Evolutionary conservation across 371 early-diverging fungal species (phyloP).

Genomic region (Zancudomyces culisetae): DNA sequence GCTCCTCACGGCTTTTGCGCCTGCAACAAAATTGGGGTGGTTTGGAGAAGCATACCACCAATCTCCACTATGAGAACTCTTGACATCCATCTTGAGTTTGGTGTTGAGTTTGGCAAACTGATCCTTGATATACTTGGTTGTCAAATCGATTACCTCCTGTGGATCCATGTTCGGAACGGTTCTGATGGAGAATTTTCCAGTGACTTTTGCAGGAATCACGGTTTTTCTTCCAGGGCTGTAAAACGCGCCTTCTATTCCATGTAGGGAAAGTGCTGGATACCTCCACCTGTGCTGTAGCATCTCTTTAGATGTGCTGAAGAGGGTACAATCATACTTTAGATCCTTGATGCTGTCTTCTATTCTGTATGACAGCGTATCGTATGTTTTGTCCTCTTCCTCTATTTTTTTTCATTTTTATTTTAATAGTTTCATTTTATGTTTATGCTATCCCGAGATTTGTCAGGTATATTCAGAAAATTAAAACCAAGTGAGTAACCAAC

Average conservation of each 20-base stretch:
- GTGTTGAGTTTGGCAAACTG: conserved; percentile 75
- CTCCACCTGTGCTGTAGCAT: conserved; percentile 72
- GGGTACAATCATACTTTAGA: conserved; percentile 54
- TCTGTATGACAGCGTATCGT: conserved; percentile 61
- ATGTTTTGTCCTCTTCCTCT: conserved; percentile 58
- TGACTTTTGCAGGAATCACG: conserved; percentile 87
- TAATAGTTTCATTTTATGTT: no score
- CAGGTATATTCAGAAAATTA: background rate
- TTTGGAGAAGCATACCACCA: conserved; percentile 82
- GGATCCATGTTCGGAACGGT: conserved; percentile 82
- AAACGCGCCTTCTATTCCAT: conserved; percentile 94
- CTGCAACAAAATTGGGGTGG: conserved; percentile 85
- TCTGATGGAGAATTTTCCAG: conserved; percentile 93
- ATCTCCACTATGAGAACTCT: conserved; percentile 69
- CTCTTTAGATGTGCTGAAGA: conserved; percentile 48
- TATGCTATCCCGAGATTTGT: no score
- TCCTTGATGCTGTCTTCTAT: conserved; percentile 61
- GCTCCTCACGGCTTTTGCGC: conserved; percentile 65
- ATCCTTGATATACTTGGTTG: conserved; percentile 43
- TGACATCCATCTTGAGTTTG: conserved; percentile 61
- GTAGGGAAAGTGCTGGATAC: conserved; percentile 83
- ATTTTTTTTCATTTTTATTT: background rate
- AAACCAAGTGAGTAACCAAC: background rate
- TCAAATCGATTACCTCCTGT: conserved; percentile 49
- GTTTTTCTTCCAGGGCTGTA: conserved; percentile 87